Evolutionary conservation across 2,329 filamentous ascomycete species (phyloP), one percentile per base, ranked within the genome.

Genomic region (Emergomyces africanus): DNA sequence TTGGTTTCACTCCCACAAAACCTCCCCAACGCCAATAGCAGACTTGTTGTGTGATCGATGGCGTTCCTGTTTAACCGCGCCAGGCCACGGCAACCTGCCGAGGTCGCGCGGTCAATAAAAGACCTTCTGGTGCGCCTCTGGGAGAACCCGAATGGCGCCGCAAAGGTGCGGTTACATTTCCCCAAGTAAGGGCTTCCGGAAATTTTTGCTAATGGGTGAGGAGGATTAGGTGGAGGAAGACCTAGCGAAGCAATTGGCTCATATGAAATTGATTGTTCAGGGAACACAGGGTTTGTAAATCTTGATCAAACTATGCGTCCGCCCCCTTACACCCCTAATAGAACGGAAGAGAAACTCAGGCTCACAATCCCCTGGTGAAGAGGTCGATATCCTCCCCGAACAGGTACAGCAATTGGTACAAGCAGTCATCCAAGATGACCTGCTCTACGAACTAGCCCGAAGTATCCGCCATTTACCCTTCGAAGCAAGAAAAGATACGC

Each of bases 221-320:
- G 60, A 62, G 12, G 30, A 62, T 46, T 67, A 96, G 90, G 82
- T 86, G 62, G 83, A 84, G 67, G 92, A 97, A 70, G 91, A 96
- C 69, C 80, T 95, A 63, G 87, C 89, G 54, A 89, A 90, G 70
- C 86, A 91, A 66, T 81, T 99, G 63, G 81, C 82, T 57, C 89
- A 95, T 72, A 95, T 97, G 86, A 97, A 97, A 74, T 78, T 90
- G 63, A 84, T 94, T 61, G 83, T 99, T 15, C 92, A 97, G 78
- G 94, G 92, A 65, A 96, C 90, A 61, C 89, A 89, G 74, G 90
- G 90, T 95, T 54, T 57, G 59, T 60, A 30, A 66, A 62, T 54
- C 54, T 59, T 48, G 39, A 41, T 59, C 23, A 8, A 49, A 50
- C 23, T 15, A 54, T 6, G 58, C 51, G 53, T 57, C 42, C 54